Percentiles rank a stretch among this genome's conserved stretches.
Evolutionary conservation across 768 basidiomycete genomes (phyloP).

Genomic region (Pisolithus albus): DNA sequence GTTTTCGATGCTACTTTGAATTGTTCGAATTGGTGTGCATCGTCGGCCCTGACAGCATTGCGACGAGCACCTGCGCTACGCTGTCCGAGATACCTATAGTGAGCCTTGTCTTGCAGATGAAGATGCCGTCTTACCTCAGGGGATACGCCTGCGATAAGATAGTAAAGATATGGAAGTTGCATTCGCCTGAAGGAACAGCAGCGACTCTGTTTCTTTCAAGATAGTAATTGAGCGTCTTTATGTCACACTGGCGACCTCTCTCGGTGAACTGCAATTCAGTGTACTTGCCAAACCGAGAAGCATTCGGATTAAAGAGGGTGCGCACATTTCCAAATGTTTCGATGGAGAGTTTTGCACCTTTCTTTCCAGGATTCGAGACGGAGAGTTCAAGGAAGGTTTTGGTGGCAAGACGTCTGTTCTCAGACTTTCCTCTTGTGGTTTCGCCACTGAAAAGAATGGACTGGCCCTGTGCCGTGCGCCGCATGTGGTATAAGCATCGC

Average conservation of each 20-base stretch:
- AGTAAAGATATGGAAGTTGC: conserved; percentile 98
- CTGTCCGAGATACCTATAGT: conserved; percentile 84
- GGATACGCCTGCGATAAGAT: conserved; percentile 86
- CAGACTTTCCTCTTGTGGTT: conserved; percentile 90
- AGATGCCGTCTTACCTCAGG: conserved; percentile 85
- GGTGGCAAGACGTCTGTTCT: conserved; percentile 83
- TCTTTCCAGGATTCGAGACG: conserved; percentile 85
- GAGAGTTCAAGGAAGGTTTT: conserved; percentile 89
- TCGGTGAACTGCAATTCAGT: conserved; percentile 97
- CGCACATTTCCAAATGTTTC: conserved; percentile 95
- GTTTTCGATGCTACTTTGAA: conserved; percentile 91
- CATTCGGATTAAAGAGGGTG: conserved; percentile 88
- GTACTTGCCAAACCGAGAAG: conserved; percentile 96
- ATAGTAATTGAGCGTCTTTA: conserved; percentile 96
- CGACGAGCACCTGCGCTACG: conserved; percentile 41
- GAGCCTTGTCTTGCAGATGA: conserved; percentile 70
- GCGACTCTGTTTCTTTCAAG: conserved; percentile 89
- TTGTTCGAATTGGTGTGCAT: conserved; percentile 85
- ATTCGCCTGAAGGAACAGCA: conserved; percentile 80
- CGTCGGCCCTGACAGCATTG: conserved; percentile 59
- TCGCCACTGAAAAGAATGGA: conserved; percentile 85
- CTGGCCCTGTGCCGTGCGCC: conserved; percentile 89
- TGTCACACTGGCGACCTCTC: conserved; percentile 77
- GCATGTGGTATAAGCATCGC: conserved; percentile 93
- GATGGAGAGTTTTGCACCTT: conserved; percentile 85